phyloP scores from a whole-genome alignment of 805 yeast genomes.

The Monosporozyma aerobia region DNA sequence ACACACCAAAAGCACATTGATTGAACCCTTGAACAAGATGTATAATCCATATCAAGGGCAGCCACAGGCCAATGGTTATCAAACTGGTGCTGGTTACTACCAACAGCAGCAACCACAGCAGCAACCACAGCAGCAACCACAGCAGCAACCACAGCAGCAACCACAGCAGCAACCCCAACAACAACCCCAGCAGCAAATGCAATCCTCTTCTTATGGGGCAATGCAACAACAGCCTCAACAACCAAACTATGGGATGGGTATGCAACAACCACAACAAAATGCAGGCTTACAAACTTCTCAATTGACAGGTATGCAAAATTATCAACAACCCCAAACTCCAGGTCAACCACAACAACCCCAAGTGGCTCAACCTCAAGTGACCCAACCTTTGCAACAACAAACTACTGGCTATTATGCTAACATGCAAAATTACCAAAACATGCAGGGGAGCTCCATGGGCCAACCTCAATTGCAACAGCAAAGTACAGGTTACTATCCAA shows the following conservation, averaged over 20 bases:
- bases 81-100: conserved; percentile 4
- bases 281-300: conserved; percentile 8
- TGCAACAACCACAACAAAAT: conserved; percentile 19
- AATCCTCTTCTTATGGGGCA: neutral
- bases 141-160: conserved; percentile 4
- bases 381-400: conserved; percentile 2
- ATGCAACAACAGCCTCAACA: conserved; percentile 3
- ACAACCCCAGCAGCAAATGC: conserved; percentile 2
- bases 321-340: conserved; percentile 10
- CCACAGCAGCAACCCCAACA: conserved; percentile 4
- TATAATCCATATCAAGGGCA: conserved; percentile 9
- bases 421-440: conserved; percentile 8
- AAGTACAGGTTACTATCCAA: conserved; percentile 33
- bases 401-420: conserved; percentile 5
- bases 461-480: conserved; percentile 26
- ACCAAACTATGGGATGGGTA: conserved; percentile 1
- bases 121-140: conserved; percentile 10
- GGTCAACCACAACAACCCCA: neutral
- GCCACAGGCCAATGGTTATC: conserved; percentile 2
- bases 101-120: conserved; percentile 26
- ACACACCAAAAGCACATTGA: neutral
- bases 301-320: neutral
- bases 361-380: neutral
- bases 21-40: conserved; percentile 2
- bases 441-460: conserved; percentile 10